These are phyloP conservation scores for Apiospora sp. DNA, from an alignment of 2,329 filamentous ascomycete genomes.

Conservation along the genomic window DNA sequence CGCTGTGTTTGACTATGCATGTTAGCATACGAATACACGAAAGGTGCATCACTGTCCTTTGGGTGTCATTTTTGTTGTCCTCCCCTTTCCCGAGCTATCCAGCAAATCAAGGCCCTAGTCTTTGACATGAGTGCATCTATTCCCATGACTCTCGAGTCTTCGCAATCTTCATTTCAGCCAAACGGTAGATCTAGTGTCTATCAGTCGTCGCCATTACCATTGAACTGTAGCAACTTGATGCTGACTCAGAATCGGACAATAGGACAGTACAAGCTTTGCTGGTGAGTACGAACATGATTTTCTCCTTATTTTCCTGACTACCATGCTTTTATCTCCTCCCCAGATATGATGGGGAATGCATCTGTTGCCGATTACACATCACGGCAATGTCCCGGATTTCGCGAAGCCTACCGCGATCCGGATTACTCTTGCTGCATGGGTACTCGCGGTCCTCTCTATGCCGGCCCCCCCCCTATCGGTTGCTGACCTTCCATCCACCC, in stretches of 20 bases:
- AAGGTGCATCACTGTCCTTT: neutral
- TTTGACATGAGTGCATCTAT: neutral
- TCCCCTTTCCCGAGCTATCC: neutral
- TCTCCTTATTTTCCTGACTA: neutral
- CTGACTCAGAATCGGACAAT: conserved; percentile 43
- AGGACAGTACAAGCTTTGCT: conserved; percentile 38
- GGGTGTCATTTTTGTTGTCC: neutral
- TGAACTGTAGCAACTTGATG: conserved; percentile 32
- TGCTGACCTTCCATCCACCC: conserved; percentile 34
- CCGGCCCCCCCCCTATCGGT: conserved; percentile 31
- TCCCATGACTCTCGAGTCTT: neutral
- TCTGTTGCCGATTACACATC: conserved; percentile 11
- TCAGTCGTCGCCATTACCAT: conserved; percentile 4
- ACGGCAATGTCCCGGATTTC: neutral
- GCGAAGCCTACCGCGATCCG: conserved; percentile 18
- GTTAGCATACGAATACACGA: conserved; percentile 16
- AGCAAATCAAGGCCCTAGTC: conserved; percentile 5
- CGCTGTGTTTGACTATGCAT: conserved; percentile 13
- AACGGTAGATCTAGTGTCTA: neutral
- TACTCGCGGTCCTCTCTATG: conserved; percentile 26
- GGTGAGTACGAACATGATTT: conserved; percentile 36
- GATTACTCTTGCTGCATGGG: conserved; percentile 12
- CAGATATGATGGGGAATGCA: neutral
- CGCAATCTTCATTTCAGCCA: neutral
- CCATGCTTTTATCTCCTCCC: neutral